Base-by-base conservation (phyloP, 83 land plant species). In the Isoetes engelmannii region DNA sequence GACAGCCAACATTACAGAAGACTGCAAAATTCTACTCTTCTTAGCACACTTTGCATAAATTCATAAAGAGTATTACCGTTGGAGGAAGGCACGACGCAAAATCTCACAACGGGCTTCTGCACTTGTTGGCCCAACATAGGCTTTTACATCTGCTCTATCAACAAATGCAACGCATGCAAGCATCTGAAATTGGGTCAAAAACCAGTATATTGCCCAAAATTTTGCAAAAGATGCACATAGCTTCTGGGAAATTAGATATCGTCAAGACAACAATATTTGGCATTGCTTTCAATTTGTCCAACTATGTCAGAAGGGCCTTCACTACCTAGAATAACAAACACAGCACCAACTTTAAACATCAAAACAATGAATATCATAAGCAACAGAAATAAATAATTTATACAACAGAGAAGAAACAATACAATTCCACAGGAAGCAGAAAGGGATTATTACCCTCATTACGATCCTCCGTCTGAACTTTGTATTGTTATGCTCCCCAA, bases 121-220 rank as follows among this genome's bases (percentile, higher is more conserved):
- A 4, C 87, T 84, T 20, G 97, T 95, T 43, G 87, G 92, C 6
- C 97, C 97, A 58, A 92, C 79, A 76, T 83, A 92, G 56, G 94
- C 97, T 74, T 92, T 92, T 37, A 92, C 87, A 67, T 92, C 97
- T 51, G 97, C 97, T 47, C 97, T 79, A 73, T 92, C 97, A 57
- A 92, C 92, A 82, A 92, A 92, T 62, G 97, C 97, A 79, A 92
- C 82, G 69, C 89, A 95, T 92, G 89, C 76, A 81, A 63, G 13
- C 17, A 15, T 51, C 17, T 12, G 13, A 51, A 12, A 51, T 17
- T 12, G 55, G 17, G 13, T 12, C 13, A 15, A 12, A 51, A 0
- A 51, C 55, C 13, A 15, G 3, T 51, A 51, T 51, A 3, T 12
- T 12, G 1, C 13, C 17, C 15, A 3, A 51, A 12, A 15, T 12